Evolutionary conservation across 1,284 basidiomycete genomes (phyloP), one percentile per base, ranked within the genome.

Genomic region (Filobasidium uniguttulatum): DNA sequence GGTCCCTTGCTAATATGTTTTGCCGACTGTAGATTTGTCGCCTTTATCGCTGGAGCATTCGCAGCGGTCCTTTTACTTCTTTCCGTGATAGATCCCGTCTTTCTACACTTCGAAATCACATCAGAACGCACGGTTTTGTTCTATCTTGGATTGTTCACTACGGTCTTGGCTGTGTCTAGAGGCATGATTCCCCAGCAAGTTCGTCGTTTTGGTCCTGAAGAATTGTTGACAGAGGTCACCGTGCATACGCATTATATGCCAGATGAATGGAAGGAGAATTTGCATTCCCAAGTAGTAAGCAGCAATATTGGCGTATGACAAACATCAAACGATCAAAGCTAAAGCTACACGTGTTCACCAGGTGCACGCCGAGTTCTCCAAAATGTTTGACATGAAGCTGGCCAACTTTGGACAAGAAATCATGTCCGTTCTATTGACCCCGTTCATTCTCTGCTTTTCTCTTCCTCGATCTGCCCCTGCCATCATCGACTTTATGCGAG

Each of bases 141-240:
- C 72, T 98, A 96, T 67, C 73, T 94, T 50, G 81, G 81, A 7
- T 50, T 97, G 7, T 97, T 96, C 64, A 86, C 84, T 31, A 81
- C 83, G 12, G 76, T 94, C 20, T 74, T 97, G 30, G 89, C 90
- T 1, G 81, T 87, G 2, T 82, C 90, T 9, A 72, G 93, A 36
- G 90, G 90, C 1, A 94, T 96, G 88, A 82, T 96, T 43, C 91
- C 90, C 0, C 90, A 91, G 57, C 88, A 96, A 56, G 88, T 90
- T 65, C 74, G 79, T 33, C 84, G 93, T 3, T 91, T 94, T 60
- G 91, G 97, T 62, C 87, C 94, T 1, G 91, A 96, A 64, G 68
- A 86, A 50, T 75, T 91, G 52, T 83, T 98, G 82, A 79, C 77
- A 50, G 87, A 88, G 56, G 86, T 97, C 23, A 83, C 96, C 46